phyloP scores from a whole-genome alignment of 371 early-diverging fungal species.

The Mortierella sp. region DNA sequence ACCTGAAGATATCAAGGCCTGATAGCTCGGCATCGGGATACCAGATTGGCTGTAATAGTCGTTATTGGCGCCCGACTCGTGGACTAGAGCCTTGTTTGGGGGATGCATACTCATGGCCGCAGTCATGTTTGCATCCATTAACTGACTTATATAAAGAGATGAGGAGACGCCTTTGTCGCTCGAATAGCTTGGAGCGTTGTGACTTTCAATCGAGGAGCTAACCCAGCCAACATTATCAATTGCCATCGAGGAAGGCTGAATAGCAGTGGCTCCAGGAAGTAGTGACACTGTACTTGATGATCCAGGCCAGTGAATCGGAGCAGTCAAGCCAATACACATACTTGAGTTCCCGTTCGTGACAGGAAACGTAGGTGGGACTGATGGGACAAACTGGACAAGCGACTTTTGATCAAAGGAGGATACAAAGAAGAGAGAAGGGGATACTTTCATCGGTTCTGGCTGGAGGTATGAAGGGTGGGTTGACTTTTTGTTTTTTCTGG shows the following conservation, averaged over 20 bases:
- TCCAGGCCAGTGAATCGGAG: background rate
- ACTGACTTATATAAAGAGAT: background rate
- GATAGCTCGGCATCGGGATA: background rate
- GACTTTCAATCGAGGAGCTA: background rate
- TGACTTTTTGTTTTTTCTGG: background rate
- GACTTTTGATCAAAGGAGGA: background rate
- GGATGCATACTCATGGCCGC: slow-evolving; percentile 7
- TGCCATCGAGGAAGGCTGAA: background rate
- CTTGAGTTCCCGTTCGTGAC: background rate
- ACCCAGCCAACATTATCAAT: background rate
- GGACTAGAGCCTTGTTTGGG: background rate
- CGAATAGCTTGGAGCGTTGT: background rate
- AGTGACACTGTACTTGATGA: background rate
- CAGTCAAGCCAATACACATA: background rate
- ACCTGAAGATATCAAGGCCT: background rate
- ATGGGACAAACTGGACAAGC: background rate
- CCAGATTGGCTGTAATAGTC: background rate
- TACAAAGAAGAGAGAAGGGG: background rate
- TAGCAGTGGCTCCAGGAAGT: background rate
- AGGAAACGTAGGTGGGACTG: background rate
- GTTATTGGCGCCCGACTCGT: background rate
- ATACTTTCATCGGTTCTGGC: background rate
- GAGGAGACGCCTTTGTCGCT: background rate
- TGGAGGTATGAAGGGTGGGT: background rate
- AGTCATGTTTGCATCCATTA: slow-evolving; percentile 12